Conservation (phyloP, 176 grass and related monocot genomes). For the Carex kokanica region DNA sequence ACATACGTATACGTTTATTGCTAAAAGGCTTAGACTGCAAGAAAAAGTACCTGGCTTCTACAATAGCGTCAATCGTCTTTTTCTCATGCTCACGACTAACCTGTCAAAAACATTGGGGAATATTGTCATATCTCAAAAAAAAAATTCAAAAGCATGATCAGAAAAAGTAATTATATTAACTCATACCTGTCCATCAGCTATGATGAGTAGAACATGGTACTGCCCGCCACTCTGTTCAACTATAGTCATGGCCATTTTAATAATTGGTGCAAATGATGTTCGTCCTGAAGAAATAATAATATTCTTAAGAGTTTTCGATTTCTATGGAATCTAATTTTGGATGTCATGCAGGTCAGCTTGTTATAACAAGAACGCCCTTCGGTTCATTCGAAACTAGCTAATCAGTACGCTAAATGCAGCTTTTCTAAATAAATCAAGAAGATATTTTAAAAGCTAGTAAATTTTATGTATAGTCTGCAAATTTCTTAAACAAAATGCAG, state of each 20-base stretch:
- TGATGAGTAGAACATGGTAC: slow-evolving; percentile 93
- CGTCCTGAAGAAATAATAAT: slow-evolving; percentile 45
- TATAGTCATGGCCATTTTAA: slow-evolving; percentile 96
- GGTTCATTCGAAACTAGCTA: background rate
- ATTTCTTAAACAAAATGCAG: background rate
- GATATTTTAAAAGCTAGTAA: background rate
- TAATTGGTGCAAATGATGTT: slow-evolving; percentile 90
- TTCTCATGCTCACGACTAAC: slow-evolving; percentile 74
- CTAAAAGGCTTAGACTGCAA: slow-evolving; percentile 15
- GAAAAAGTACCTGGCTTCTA: slow-evolving; percentile 64
- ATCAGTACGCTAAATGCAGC: background rate
- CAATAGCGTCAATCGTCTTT: slow-evolving; percentile 84
- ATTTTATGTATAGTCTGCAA: background rate
- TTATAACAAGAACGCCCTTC: background rate
- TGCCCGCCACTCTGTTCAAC: slow-evolving; percentile 88
- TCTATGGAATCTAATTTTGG: background rate
- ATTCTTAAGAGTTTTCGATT: background rate
- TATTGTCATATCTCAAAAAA: background rate
- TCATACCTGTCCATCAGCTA: slow-evolving; percentile 91
- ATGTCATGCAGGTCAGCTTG: background rate
- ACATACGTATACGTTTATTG: background rate
- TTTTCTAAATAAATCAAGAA: background rate
- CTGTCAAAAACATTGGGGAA: slow-evolving; percentile 46
- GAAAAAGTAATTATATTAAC: slow-evolving; percentile 18
- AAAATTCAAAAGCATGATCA: background rate